A percentile compares a stretch with the other conserved stretches of the same genome.
Evolutionary conservation across 129 eudicot genomes (phyloP).

Genomic region (Flaveria ramosissima): DNA sequence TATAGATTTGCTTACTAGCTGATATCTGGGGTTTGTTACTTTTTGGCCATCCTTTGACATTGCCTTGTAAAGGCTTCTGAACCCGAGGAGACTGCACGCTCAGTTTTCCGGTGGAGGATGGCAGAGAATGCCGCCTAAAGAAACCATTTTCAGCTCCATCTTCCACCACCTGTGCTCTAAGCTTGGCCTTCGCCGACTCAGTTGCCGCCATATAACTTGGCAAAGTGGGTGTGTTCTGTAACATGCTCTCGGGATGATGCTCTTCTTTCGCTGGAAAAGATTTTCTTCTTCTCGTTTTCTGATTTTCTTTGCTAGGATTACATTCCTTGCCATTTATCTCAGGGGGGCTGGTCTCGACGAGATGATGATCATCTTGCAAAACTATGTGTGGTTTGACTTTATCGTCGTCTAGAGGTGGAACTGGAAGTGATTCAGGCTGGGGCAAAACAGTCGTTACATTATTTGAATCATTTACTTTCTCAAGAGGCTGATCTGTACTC

Average conservation of each 20-base stretch:
- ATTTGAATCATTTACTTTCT: conserved; percentile 34
- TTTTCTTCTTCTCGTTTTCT: conserved; percentile 60
- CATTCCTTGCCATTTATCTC: conserved; percentile 54
- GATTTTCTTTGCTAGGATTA: conserved; percentile 48
- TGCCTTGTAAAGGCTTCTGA: conserved; percentile 65
- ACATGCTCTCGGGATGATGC: conserved; percentile 51
- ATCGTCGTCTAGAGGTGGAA: conserved; percentile 27
- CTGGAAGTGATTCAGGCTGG: conserved; percentile 33
- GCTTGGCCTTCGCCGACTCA: conserved; percentile 85
- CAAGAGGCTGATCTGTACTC: conserved; percentile 39
- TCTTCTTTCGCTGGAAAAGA: conserved; percentile 73
- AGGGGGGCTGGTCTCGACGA: conserved; percentile 23
- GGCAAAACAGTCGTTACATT: conserved; percentile 27
- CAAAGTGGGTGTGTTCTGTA: conserved; percentile 56
- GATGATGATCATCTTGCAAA: conserved; percentile 29
- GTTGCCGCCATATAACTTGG: conserved; percentile 97
- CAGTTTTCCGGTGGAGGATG: conserved; percentile 66
- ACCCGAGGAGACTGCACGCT: conserved; percentile 66
- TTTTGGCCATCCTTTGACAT: conserved; percentile 65
- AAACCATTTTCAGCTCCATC: conserved; percentile 62
- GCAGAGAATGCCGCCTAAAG: conserved; percentile 81
- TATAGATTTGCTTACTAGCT: conserved; percentile 45
- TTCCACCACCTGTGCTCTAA: conserved; percentile 63
- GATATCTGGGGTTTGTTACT: conserved; percentile 42
- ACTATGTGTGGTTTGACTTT: conserved; percentile 31